These are phyloP conservation scores for Cytospora leucostoma DNA, from an alignment of 2,329 filamentous ascomycete species.

Conservation along the genomic window DNA sequence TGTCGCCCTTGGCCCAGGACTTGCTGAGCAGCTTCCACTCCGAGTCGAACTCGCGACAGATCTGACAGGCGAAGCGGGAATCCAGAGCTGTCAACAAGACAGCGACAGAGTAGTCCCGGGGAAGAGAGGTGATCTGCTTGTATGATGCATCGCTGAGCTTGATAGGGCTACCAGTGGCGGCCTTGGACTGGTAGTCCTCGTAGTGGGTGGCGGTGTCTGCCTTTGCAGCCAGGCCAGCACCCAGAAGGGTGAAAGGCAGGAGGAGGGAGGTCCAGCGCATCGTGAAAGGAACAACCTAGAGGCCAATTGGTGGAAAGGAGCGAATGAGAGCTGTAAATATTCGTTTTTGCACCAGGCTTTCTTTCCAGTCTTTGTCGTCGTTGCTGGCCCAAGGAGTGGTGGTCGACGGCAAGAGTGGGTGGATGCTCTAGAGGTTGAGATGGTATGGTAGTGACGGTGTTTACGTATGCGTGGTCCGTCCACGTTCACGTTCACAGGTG, in stretches of 20 bases:
- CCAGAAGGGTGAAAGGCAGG: slow-evolving; percentile 63
- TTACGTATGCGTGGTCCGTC: background rate
- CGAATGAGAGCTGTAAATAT: background rate
- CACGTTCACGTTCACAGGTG: slow-evolving; percentile 12
- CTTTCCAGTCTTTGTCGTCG: slow-evolving; percentile 9
- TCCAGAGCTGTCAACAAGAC: slow-evolving; percentile 88
- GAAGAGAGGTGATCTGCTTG: slow-evolving; percentile 70
- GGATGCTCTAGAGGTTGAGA: background rate
- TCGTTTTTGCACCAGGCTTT: slow-evolving; percentile 10
- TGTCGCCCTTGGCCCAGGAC: slow-evolving; percentile 87
- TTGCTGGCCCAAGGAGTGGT: slow-evolving; percentile 16
- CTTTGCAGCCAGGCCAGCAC: slow-evolving; percentile 60
- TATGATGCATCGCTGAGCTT: slow-evolving; percentile 79
- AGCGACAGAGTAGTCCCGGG: slow-evolving; percentile 80
- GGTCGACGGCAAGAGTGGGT: slow-evolving; percentile 9
- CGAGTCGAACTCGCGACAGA: slow-evolving; percentile 89
- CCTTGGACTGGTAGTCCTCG: slow-evolving; percentile 67
- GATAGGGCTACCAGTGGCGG: slow-evolving; percentile 65
- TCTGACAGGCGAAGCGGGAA: slow-evolving; percentile 75
- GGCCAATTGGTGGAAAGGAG: background rate
- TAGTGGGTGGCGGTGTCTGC: slow-evolving; percentile 63
- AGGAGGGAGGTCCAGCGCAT: slow-evolving; percentile 71
- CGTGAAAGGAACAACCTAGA: slow-evolving; percentile 37
- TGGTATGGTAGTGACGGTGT: background rate
- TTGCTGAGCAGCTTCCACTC: slow-evolving; percentile 87